Conservation (phyloP, 2,329 filamentous ascomycete species). For the Epichloe gansuensis region DNA sequence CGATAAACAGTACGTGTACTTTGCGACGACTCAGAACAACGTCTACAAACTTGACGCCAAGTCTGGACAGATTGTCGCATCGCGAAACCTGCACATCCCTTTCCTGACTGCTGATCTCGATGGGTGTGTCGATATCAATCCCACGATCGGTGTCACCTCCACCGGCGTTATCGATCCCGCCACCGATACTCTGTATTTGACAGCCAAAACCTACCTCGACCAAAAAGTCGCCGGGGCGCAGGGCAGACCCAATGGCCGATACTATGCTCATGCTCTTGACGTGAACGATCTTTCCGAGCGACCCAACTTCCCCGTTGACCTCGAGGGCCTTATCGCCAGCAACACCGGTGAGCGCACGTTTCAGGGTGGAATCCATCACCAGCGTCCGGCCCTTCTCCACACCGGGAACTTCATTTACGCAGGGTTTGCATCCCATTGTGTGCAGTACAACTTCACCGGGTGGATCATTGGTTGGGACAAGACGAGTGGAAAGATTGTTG, state of each 20-base stretch:
- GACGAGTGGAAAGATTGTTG: slow-evolving; percentile 24
- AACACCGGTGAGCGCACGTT: slow-evolving; percentile 38
- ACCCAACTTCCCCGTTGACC: slow-evolving; percentile 32
- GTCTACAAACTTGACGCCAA: slow-evolving; percentile 44
- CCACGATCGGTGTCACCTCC: slow-evolving; percentile 32
- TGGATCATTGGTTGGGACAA: slow-evolving; percentile 38
- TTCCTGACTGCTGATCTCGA: slow-evolving; percentile 36
- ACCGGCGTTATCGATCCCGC: slow-evolving; percentile 34
- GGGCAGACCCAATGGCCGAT: slow-evolving; percentile 21
- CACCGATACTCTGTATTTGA: slow-evolving; percentile 32
- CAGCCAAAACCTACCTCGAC: slow-evolving; percentile 29
- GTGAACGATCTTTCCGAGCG: slow-evolving; percentile 25
- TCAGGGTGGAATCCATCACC: slow-evolving; percentile 38
- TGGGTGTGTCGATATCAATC: slow-evolving; percentile 35
- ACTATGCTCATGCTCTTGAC: slow-evolving; percentile 26
- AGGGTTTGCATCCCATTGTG: slow-evolving; percentile 43
- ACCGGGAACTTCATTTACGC: slow-evolving; percentile 36
- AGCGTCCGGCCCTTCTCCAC: slow-evolving; percentile 35
- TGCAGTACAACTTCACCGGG: slow-evolving; percentile 43
- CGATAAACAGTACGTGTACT: slow-evolving; percentile 39
- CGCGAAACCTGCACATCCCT: slow-evolving; percentile 35
- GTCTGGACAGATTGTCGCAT: slow-evolving; percentile 37
- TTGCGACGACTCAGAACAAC: slow-evolving; percentile 46
- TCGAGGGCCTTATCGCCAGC: slow-evolving; percentile 33
- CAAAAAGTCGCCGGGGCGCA: slow-evolving; percentile 21